Evolutionary conservation across 345 rosid genomes (phyloP), one percentile per base, ranked within the genome.

Genomic region (Tarenaya hassleriana): DNA sequence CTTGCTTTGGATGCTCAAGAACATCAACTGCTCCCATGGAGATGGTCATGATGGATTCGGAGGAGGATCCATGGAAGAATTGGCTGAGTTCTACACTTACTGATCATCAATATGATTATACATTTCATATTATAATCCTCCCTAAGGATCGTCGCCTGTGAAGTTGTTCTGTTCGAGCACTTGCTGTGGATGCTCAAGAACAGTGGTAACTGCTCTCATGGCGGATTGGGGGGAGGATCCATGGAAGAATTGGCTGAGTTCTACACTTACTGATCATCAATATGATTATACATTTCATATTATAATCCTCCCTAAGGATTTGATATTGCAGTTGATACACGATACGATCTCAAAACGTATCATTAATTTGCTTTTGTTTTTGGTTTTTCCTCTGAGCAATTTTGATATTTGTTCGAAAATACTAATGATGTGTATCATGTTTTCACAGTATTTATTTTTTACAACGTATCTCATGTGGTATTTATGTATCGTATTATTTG

Each of bases 141-240:
- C 24, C 43, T 41, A n/a, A n/a, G n/a, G n/a, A n/a, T 77, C 51
- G 88, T 79, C 34, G 66, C 83, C 53, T 87, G 96, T 59, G 98
- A 88, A 66, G 96, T 87, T 34, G 96, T 92, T 47, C 63, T 92
- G 74, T 92, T 92, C 40, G 96, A 87, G 55, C 98, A 92, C 51
- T 71, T 92, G 79, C 51, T 92, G 68, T 92, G 98, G 96, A 87
- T 92, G 95, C 73, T 92, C 31, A 75, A 84, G 66, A 72, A 63
- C 18, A 64, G n/a, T n/a, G n/a, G 29, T 24, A 24, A 24, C 5
- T 24, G 29, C 29, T 24, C 29, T 24, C 2, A 24, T 24, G 29
- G 29, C 41, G 61, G 56, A 52, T 65, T 46, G 34, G 65, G 60
- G 52, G 70, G 70, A 47, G 70, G 70, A 16, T 60, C 70, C 19